Evolutionary conservation across 306 rosid species (phyloP), one percentile per base, ranked within the genome.

Genomic region (Rubus parviflorus): DNA sequence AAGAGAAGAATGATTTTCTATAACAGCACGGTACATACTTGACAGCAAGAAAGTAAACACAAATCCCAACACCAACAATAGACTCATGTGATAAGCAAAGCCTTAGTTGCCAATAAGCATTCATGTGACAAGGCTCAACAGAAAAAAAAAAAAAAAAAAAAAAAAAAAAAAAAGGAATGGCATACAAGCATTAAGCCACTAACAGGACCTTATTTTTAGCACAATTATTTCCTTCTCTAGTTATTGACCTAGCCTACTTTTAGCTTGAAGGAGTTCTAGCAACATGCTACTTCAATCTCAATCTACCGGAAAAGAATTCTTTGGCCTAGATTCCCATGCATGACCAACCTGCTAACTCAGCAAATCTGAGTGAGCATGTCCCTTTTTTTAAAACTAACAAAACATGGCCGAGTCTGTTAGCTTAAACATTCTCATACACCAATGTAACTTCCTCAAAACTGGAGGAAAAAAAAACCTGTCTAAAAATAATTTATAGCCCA

Each of bases 331-430:
- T 58, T 57, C 68, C 40, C 67, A 20, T 1, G 22, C 53, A 73
- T 56, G 52, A 41, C 46, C 77, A 20, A 56, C 46, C 67, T 14
- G 14, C 66, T 42, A 56, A 57, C 54, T 56, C 41, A 22, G 11
- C 58, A 73, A 42, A 37, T 30, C 35, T 56, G 75, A 52, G 74
- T 70, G 8, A 22, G 56, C 41, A 73, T 8, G 13, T 12, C 77
- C 40, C 7, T 20, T 23, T 30, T 16, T 45, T 43, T 16, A 5
- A 17, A 5, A 40, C 64, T 8, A 30, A 4, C 41, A 30, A 46
- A 30, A 66, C 8, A 3, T 57, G 64, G 46, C 4, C 25, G 0
- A 45, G 23, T 49, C 15, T 49, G 22, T 4, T 17, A 9, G 13
- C 54, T 68, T 58, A 66, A 48, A 35, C 4, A 38, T 52, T 40